Percentiles rank a stretch among this genome's conserved stretches.
These are phyloP conservation scores for Tetracladium setigerum DNA, from an alignment of 495 filamentous ascomycete genomes.

Conservation along the genomic window DNA sequence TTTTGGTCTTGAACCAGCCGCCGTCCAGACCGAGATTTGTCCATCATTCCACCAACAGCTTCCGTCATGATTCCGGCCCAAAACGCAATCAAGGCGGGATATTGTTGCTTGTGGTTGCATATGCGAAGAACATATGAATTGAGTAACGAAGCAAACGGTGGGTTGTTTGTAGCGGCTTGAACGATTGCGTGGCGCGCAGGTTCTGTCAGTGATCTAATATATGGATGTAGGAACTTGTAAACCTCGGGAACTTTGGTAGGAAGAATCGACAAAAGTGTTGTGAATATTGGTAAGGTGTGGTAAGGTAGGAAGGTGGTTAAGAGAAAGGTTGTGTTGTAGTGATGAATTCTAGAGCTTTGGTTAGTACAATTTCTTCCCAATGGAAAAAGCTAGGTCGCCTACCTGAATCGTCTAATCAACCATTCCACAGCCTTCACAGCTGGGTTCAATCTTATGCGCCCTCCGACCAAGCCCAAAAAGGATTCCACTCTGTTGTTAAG, in stretches of 20 bases:
- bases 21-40: constrained; percentile 63
- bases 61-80: constrained; percentile 83
- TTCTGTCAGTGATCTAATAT: constrained; percentile 62
- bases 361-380: neutral
- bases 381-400: constrained; percentile 14
- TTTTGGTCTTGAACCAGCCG: constrained; percentile 58
- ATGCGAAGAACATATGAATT: constrained; percentile 68
- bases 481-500: constrained; percentile 69
- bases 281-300: constrained; percentile 72
- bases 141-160: constrained; percentile 58
- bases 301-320: constrained; percentile 91
- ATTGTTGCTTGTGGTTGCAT: constrained; percentile 57
- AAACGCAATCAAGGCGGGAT: constrained; percentile 71
- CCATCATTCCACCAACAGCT: constrained; percentile 70
- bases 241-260: constrained; percentile 61
- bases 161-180: constrained; percentile 67
- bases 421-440: constrained; percentile 89
- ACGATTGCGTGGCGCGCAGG: constrained; percentile 76
- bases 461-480: constrained; percentile 71
- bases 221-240: constrained; percentile 81
- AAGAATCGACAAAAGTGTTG: constrained; percentile 74
- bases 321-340: constrained; percentile 72
- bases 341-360: constrained; percentile 60
- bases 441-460: constrained; percentile 71
- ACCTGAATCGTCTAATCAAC: constrained; percentile 89